Conservation (phyloP, 805 yeast genomes). For the Candida piceae region DNA sequence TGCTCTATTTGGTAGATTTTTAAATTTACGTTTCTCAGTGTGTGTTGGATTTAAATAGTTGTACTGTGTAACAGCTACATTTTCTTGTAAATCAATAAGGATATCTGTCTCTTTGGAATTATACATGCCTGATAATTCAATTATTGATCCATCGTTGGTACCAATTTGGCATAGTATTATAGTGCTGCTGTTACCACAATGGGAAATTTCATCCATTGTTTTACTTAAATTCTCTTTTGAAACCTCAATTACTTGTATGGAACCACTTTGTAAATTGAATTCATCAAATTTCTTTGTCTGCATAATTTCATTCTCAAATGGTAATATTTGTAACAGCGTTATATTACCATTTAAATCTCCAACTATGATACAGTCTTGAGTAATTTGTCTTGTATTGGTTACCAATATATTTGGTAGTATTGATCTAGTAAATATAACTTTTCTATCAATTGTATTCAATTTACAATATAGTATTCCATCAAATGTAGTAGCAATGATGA, state of each 20-base stretch:
- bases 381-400: slow-evolving; percentile 7
- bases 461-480: slow-evolving; percentile 14
- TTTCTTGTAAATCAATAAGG: background rate
- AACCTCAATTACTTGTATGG: slow-evolving; percentile 3
- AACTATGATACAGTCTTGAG: slow-evolving; percentile 13
- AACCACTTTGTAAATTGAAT: slow-evolving; percentile 1
- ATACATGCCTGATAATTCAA: slow-evolving; percentile 2
- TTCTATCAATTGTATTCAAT: slow-evolving; percentile 4
- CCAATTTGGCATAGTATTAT: slow-evolving; percentile 11
- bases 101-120: background rate
- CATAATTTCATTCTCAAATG: too few relatives aligned
- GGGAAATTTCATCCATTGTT: too few relatives aligned
- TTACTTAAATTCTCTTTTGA: too few relatives aligned
- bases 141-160: slow-evolving; percentile 11
- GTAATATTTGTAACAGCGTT: too few relatives aligned
- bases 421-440: background rate
- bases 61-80: slow-evolving; percentile 12
- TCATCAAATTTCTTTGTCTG: too few relatives aligned
- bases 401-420: slow-evolving; percentile 3
- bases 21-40: too few relatives aligned
- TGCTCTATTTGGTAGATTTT: too few relatives aligned
- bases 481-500: slow-evolving; percentile 19
- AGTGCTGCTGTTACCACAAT: slow-evolving; percentile 5
- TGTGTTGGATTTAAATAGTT: too few relatives aligned
- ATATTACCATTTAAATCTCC: slow-evolving; percentile 25